Evolutionary conservation across 1,139 yeast species (phyloP).

Genomic region (Nakaseomyces glabratus): DNA sequence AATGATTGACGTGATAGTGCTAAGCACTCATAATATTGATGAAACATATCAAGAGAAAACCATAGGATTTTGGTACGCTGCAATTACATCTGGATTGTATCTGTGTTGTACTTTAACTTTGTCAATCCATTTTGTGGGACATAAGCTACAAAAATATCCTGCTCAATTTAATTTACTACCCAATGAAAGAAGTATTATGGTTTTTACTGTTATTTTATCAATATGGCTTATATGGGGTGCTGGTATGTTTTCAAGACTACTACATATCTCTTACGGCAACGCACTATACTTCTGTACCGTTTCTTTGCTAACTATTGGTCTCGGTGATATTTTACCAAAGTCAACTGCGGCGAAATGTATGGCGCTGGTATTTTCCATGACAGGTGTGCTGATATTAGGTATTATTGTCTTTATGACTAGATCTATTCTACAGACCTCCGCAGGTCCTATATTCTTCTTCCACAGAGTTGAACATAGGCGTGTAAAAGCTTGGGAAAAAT

Average conservation of each 20-base stretch:
- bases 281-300: constrained; percentile 64
- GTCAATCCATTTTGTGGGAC: constrained; percentile 53
- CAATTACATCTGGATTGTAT: constrained; percentile 54
- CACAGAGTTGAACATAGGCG: constrained; percentile 43
- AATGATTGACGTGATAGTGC: constrained; percentile 39
- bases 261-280: constrained; percentile 45
- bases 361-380: constrained; percentile 51
- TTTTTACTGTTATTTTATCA: constrained; percentile 55
- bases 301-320: constrained; percentile 67
- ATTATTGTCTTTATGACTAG: constrained; percentile 62
- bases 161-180: constrained; percentile 57
- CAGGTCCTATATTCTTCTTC: constrained; percentile 57
- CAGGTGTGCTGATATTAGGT: constrained; percentile 67
- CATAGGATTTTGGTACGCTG: constrained; percentile 74
- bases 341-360: constrained; percentile 47
- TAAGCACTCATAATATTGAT: constrained; percentile 12
- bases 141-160: constrained; percentile 48
- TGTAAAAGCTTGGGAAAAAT: constrained; percentile 17
- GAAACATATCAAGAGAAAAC: constrained; percentile 27
- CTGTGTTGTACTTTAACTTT: constrained; percentile 46
- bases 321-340: constrained; percentile 60
- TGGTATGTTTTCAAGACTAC: constrained; percentile 40
- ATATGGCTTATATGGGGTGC: constrained; percentile 68
- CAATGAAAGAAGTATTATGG: constrained; percentile 63
- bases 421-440: constrained; percentile 49